Base-by-base conservation (phyloP, 2,329 filamentous ascomycete genomes). In the Pestalotiopsis fici region DNA sequence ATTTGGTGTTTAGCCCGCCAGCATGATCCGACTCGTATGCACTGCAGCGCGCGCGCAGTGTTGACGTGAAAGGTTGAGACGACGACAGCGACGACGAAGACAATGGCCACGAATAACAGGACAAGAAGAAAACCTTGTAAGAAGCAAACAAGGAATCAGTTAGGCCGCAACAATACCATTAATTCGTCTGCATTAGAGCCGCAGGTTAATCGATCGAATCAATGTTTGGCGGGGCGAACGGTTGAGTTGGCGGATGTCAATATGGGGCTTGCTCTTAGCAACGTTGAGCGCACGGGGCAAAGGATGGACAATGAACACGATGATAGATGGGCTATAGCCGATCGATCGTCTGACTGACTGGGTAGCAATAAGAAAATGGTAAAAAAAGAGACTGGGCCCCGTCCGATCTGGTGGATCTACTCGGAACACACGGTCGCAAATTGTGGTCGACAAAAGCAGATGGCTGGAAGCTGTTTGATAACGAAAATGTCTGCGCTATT, bases 191-290 rank as follows among this genome's bases (percentile, higher is more conserved):
- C 61, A 55, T 55, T 55, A 64, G 47, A 31, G 61, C 61, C 47
- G 43, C 43, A 50, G 43, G 43, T 50, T 21, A 50, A 23, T 21
- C 43, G 23, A 39, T 25, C 15, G n/a, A 39, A 64, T 21, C 43
- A 55, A 64, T 23, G 61, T 64, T 64, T 28, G 54, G 63, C 63
- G 63, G 63, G 63, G 63, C 63, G 63, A 31, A 47, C 63, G 54
- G 37, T 65, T 12, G 35, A 15, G 43, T 21, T 50, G 43, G 63
- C 57, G 25, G 31, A 60, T 6, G 63, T 31, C 47, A 57, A 57
- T 37, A 59, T 23, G 54, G 28, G 23, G 27, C 27, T 35, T 35
- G 31, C 31, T 35, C 31, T 35, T 35, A 35, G 63, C 15, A 39
- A 21, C 63, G 15, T 23, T 23, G 28, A 35, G 31, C 25, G 63